Evolutionary conservation across 2,329 filamentous ascomycete genomes (phyloP).

Genomic region (Penicillium sp.): DNA sequence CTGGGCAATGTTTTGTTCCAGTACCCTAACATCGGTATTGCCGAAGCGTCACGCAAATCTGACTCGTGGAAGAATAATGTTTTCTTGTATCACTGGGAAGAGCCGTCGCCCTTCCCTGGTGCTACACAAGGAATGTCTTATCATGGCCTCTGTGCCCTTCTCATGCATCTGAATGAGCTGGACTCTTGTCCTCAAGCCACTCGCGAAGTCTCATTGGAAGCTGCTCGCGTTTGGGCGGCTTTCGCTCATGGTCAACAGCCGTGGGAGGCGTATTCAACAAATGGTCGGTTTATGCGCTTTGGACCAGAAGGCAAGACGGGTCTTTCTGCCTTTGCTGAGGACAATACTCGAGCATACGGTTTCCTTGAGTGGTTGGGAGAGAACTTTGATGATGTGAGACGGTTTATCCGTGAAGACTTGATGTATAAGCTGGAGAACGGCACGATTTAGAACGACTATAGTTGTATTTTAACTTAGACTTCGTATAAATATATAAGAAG

Average conservation of each 20-base stretch:
- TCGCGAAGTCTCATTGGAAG: slow-evolving; percentile 1
- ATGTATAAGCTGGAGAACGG: background rate
- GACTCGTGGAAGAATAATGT: background rate
- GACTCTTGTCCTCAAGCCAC: slow-evolving; percentile 1
- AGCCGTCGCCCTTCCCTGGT: slow-evolving; percentile 6
- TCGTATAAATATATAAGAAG: background rate
- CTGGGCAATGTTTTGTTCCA: slow-evolving; percentile 3
- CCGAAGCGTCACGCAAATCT: background rate
- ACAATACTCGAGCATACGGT: background rate
- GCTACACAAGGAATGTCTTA: slow-evolving; percentile 8
- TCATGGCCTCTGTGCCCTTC: slow-evolving; percentile 9
- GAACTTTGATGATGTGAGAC: background rate
- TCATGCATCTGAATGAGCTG: slow-evolving; percentile 8
- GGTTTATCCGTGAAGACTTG: background rate
- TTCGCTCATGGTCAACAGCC: slow-evolving; percentile 11
- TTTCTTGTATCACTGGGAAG: slow-evolving; percentile 9
- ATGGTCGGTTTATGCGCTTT: slow-evolving; percentile 8
- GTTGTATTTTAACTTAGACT: too few species aligned
- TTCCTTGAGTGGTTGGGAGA: background rate
- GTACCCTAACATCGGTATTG: slow-evolving; percentile 2
- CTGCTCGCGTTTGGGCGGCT: slow-evolving; percentile 4
- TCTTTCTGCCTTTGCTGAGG: background rate
- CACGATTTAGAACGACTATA: background rate
- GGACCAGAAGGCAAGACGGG: slow-evolving; percentile 2
- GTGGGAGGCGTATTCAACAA: slow-evolving; percentile 5